Percentiles rank a stretch among this genome's conserved stretches.
phyloP scores from a whole-genome alignment of 2,329 filamentous ascomycete genomes.

The Colletotrichum eremochloae region DNA sequence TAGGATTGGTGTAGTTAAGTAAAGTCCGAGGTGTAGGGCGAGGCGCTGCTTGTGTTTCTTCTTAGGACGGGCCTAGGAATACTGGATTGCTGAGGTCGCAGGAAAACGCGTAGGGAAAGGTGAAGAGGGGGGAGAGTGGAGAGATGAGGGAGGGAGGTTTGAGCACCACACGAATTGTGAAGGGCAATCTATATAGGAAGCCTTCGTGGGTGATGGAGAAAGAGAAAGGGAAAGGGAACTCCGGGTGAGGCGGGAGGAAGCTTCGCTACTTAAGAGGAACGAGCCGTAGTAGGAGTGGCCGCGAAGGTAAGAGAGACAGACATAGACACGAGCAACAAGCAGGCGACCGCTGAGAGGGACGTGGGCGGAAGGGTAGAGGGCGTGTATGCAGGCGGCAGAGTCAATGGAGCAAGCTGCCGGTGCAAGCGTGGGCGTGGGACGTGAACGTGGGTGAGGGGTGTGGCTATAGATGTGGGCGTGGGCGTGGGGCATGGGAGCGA shows the following conservation, averaged over 20 bases:
- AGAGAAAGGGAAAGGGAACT: constrained; percentile 36
- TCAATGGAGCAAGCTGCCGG: constrained; percentile 9
- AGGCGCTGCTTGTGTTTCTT: constrained; percentile 35
- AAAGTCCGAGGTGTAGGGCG: constrained; percentile 25
- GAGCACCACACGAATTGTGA: constrained; percentile 44
- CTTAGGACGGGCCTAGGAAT: constrained; percentile 42
- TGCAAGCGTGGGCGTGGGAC: constrained; percentile 8
- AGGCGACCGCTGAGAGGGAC: constrained; percentile 17
- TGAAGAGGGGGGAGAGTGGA: constrained; percentile 37
- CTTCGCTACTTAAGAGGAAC: constrained; percentile 43
- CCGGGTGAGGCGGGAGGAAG: constrained; percentile 37
- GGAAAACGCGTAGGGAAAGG: constrained; percentile 41
- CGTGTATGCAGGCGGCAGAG: constrained; percentile 10
- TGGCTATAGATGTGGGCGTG: constrained; percentile 8
- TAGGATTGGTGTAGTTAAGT: constrained; percentile 28
- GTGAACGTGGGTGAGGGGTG: constrained; percentile 19
- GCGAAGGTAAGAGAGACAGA: constrained; percentile 10
- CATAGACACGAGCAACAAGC: constrained; percentile 36
- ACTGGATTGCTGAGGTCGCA: constrained; percentile 38
- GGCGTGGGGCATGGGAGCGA: constrained; percentile 29
- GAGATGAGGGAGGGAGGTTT: constrained; percentile 36
- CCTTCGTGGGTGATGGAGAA: constrained; percentile 46
- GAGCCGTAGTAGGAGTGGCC: constrained; percentile 27
- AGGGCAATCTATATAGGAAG: constrained; percentile 43
- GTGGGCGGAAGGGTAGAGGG: constrained; percentile 9